Evolutionary conservation across 768 basidiomycete genomes (phyloP).

Genomic region (Boletellus ananas): DNA sequence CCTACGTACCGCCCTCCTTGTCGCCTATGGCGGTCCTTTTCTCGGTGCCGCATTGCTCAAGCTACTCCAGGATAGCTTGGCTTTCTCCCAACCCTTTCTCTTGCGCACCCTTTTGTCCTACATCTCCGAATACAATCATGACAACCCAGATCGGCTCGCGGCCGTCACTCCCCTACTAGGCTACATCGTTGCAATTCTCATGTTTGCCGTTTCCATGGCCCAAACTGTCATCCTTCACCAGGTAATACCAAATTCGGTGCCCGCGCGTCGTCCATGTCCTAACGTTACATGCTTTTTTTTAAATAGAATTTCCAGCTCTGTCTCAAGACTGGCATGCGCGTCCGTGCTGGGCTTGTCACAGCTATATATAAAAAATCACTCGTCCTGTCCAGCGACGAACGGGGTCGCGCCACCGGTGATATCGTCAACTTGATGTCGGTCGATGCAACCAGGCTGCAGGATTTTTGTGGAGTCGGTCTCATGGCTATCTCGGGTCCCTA

Average conservation of each 20-base stretch:
- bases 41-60: slow-evolving; percentile 62
- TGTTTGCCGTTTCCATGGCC: slow-evolving; percentile 76
- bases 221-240: slow-evolving; percentile 83
- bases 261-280: neutral
- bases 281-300: neutral
- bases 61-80: slow-evolving; percentile 69
- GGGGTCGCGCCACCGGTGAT: slow-evolving; percentile 78
- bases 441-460: slow-evolving; percentile 73
- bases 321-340: slow-evolving; percentile 85
- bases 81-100: slow-evolving; percentile 86
- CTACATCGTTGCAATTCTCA: slow-evolving; percentile 67
- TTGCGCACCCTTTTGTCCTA: slow-evolving; percentile 76
- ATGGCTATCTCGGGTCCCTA: slow-evolving; percentile 84
- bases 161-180: slow-evolving; percentile 52
- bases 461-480: slow-evolving; percentile 77
- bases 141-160: slow-evolving; percentile 21
- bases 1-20: slow-evolving; percentile 71
- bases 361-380: slow-evolving; percentile 85
- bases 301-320: slow-evolving; percentile 79
- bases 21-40: slow-evolving; percentile 80
- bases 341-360: slow-evolving; percentile 83
- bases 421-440: slow-evolving; percentile 95
- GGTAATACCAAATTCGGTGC: slow-evolving; percentile 36
- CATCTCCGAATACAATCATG: slow-evolving; percentile 69
- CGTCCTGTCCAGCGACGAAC: slow-evolving; percentile 81